phyloP scores from a whole-genome alignment of 805 yeast genomes.

The Myxozyma udenii region DNA sequence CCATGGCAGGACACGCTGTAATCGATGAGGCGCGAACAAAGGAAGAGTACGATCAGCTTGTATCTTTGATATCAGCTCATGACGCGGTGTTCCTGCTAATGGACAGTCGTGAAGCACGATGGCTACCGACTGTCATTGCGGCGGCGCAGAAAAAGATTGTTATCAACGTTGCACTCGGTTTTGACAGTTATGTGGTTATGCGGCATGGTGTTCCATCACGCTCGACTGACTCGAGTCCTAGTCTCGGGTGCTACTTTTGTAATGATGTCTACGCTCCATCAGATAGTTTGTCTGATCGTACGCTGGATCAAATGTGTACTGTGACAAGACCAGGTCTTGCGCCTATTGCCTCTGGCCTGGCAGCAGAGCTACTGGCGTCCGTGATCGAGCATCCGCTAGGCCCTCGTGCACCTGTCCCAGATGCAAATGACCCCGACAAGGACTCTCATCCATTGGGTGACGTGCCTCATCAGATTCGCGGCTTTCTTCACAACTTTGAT shows the following conservation, averaged over 20 bases:
- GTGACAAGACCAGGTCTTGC: slow-evolving; percentile 98
- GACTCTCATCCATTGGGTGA: slow-evolving; percentile 56
- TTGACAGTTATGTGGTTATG: slow-evolving; percentile 90
- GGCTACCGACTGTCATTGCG: slow-evolving; percentile 92
- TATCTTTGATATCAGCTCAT: slow-evolving; percentile 55
- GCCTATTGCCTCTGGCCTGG: slow-evolving; percentile 75
- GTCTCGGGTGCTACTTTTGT: slow-evolving; percentile 90
- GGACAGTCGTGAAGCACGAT: slow-evolving; percentile 94
- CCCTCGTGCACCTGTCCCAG: slow-evolving; percentile 44
- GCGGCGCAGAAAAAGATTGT: slow-evolving; percentile 66
- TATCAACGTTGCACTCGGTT: slow-evolving; percentile 91
- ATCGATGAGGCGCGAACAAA: slow-evolving; percentile 52
- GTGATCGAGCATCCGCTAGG: slow-evolving; percentile 62
- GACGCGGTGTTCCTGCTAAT: slow-evolving; percentile 78
- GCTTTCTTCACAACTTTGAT: slow-evolving; percentile 67
- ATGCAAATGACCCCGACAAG: slow-evolving; percentile 27
- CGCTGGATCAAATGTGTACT: slow-evolving; percentile 97
- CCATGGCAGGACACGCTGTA: slow-evolving; percentile 94
- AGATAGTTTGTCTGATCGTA: slow-evolving; percentile 80
- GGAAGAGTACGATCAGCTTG: slow-evolving; percentile 52
- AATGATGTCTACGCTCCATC: slow-evolving; percentile 93
- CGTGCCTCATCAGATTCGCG: slow-evolving; percentile 87
- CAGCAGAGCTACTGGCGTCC: slow-evolving; percentile 78
- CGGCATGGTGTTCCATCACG: slow-evolving; percentile 64
- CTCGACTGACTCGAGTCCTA: slow-evolving; percentile 12